Base-by-base conservation (phyloP, 441 rosid species). In the Adansonia gregorii region DNA sequence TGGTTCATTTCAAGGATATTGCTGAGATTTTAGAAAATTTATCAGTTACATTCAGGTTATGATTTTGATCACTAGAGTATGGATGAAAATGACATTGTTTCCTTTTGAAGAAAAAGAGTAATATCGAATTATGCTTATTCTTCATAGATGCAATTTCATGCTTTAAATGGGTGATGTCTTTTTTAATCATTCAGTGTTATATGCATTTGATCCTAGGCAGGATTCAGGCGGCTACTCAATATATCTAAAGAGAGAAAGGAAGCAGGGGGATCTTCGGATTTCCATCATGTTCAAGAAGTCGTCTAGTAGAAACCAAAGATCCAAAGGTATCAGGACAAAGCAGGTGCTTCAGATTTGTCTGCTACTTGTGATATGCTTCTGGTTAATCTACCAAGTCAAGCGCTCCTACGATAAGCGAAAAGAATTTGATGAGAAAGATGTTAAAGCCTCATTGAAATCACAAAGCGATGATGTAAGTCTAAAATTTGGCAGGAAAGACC, bases 301-400 rank as follows among this genome's bases (percentile, higher is more conserved):
- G 27, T 77, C 88, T 8, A 88, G 87, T 81, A 90, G 99, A 83
- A 88, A 82, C 77, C 82, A 87, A 77, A 90, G 97, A 85, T 86
- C 97, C 19, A 92, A 78, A 79, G 91, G 96, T 52, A 76, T 88
- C 71, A 91, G 78, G 85, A 74, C 82, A 67, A 95, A 92, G 80
- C 91, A 87, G 82, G 85, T 87, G 48, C 78, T 95, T 73, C 98
- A 95, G 87, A 89, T 95, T 63, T 86, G 91, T 73, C 84, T 95
- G 80, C 78, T 95, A 78, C 86, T 95, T 74, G 97, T 91, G 68
- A 85, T 95, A 66, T 93, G 97, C 80, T 86, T 92, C 64, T 95
- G 99, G 99, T 74, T 93, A 77, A 85, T 93, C 78, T 95, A 90
- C 79, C 99, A 93, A 86, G 95, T 92, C 17, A 95, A 93, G 92